Evolutionary conservation across 805 yeast genomes (phyloP).

Genomic region (Scheffersomyces coipomensis): DNA sequence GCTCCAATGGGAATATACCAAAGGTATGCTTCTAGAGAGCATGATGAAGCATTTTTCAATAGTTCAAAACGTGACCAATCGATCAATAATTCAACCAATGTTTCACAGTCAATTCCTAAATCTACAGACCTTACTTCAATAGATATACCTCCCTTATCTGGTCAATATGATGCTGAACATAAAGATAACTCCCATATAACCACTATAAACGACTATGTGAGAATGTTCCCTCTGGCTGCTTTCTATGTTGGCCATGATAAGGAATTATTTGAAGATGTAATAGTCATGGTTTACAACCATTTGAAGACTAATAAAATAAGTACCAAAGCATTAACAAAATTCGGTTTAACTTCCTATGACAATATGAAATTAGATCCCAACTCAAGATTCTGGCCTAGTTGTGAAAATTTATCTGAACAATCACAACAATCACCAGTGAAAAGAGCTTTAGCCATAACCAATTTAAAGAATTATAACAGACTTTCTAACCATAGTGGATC

Average conservation of each 20-base stretch:
- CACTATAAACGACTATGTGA: constrained; percentile 30
- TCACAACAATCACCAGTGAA: constrained; percentile 60
- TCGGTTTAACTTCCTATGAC: constrained; percentile 63
- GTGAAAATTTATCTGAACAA: constrained; percentile 58
- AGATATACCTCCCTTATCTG: constrained; percentile 22
- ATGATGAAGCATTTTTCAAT: constrained; percentile 19
- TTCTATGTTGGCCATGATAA: constrained; percentile 58
- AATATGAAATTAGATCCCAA: constrained; percentile 54
- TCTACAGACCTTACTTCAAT: constrained; percentile 5
- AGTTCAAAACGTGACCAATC: constrained; percentile 1
- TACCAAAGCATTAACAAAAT: constrained; percentile 56
- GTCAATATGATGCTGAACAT: constrained; percentile 18
- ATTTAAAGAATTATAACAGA: constrained; percentile 63
- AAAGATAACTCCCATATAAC: constrained; percentile 8
- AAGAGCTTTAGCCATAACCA: constrained; percentile 72
- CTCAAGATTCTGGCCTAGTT: constrained; percentile 78
- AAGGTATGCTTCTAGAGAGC: constrained; percentile 38
- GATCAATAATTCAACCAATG: not conserved
- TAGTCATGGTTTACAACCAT: constrained; percentile 52
- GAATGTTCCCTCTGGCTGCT: constrained; percentile 47
- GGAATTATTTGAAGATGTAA: constrained; percentile 42
- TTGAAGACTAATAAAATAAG: constrained; percentile 45
- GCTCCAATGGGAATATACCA: constrained; percentile 40
- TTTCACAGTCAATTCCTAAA: not conserved
- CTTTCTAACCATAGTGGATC: constrained; percentile 39